Conservation (phyloP, 2,329 filamentous ascomycete genomes). For the Rutstroemia sp. region DNA sequence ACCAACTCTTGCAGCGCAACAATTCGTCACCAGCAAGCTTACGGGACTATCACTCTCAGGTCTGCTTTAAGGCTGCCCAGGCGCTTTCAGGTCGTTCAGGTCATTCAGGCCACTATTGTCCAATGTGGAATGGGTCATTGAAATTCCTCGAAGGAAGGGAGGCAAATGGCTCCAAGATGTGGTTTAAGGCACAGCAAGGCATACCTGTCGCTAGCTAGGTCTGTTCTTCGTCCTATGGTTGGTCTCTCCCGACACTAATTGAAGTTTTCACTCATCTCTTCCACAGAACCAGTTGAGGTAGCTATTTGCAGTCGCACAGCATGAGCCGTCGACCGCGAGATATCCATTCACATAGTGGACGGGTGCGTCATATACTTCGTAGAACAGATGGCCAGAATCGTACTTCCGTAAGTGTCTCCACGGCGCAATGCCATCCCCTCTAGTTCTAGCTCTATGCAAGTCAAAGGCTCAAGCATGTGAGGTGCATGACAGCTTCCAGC, state of each 20-base stretch:
- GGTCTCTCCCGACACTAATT: not conserved
- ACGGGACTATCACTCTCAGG: no score
- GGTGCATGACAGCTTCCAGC: no score
- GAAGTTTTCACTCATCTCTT: not conserved
- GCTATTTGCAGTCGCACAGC: not conserved
- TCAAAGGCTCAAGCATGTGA: no score
- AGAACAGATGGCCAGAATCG: not conserved
- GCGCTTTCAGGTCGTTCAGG: no score
- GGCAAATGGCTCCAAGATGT: not conserved
- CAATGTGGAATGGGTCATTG: not conserved
- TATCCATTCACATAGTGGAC: no score
- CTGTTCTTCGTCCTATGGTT: not conserved
- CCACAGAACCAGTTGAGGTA: not conserved
- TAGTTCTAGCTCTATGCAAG: no score
- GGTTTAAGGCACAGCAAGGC: constrained; percentile 5
- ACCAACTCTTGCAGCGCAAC: no score
- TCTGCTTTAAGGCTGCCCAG: no score
- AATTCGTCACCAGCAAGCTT: no score
- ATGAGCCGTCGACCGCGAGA: no score
- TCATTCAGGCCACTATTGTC: not conserved
- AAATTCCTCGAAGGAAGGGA: not conserved
- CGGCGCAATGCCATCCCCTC: not conserved
- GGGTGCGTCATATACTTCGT: not conserved
- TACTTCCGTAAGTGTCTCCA: not conserved
- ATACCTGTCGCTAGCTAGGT: not conserved